Conservation (phyloP, 2,329 filamentous ascomycete species). For the Fusarium aywerte region DNA sequence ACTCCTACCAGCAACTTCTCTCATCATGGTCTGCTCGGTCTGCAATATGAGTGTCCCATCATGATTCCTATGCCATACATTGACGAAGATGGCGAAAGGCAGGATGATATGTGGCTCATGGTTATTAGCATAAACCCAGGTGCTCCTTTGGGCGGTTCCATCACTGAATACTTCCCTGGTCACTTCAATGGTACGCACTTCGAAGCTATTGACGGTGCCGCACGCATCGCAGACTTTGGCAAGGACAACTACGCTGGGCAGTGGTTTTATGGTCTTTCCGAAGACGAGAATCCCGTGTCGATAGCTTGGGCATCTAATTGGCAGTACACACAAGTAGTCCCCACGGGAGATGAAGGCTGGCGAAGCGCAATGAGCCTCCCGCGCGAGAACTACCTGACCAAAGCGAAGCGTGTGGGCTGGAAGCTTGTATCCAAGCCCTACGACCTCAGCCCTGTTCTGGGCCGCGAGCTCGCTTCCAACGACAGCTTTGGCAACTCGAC, state of each 20-base stretch:
- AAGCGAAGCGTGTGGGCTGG: conserved; percentile 62
- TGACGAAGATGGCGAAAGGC: conserved; percentile 49
- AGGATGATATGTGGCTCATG: conserved; percentile 55
- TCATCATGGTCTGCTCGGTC: conserved; percentile 60
- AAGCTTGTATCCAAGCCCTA: conserved; percentile 63
- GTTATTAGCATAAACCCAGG: conserved; percentile 67
- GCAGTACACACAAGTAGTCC: conserved; percentile 48
- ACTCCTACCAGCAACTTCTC: conserved; percentile 64
- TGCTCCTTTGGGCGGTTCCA: conserved; percentile 65
- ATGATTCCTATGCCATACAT: conserved; percentile 63
- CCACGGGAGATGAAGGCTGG: conserved; percentile 49
- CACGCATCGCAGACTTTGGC: conserved; percentile 50
- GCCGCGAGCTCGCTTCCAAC: conserved; percentile 56
- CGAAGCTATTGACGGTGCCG: conserved; percentile 44
- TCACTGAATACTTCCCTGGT: conserved; percentile 67
- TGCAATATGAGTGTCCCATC: conserved; percentile 73
- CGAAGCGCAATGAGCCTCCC: conserved; percentile 52
- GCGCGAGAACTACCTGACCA: conserved; percentile 62
- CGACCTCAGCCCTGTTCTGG: conserved; percentile 60
- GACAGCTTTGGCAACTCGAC: conserved; percentile 59
- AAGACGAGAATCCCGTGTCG: conserved; percentile 47
- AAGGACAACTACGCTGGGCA: conserved; percentile 54
- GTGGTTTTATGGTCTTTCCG: conserved; percentile 47
- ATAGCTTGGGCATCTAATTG: conserved; percentile 53
- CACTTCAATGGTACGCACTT: conserved; percentile 74